Evolutionary conservation across 371 early-diverging fungal genomes (phyloP), one percentile per base, ranked within the genome.

Genomic region (Apophysomyces variabilis): DNA sequence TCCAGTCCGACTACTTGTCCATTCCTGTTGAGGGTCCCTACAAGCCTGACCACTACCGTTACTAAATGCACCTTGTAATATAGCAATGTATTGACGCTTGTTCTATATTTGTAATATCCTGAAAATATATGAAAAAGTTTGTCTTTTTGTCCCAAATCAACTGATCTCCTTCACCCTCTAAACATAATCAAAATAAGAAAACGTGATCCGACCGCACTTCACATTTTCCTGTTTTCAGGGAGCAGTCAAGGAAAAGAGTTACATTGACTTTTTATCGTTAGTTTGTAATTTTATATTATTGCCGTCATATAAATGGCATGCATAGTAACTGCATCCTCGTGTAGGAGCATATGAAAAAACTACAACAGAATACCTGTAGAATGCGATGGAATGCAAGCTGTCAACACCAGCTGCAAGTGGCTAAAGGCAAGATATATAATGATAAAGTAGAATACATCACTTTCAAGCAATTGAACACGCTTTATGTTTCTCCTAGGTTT

Each of bases 31-130:
- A 88, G 66, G 99, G 99, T 71, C 99, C 99, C 60, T 98, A 83
- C 93, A 98, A 98, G 89, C 87, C 95, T 77, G 94, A 93, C 61
- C 92, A 92, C 85, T 92, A 91, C 89, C 92, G 92, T 81, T 92
- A 92, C 83, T 91, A 87, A 76, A 47, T 38, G 54, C 44, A 62
- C 57, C 26, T 21, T 60, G 54, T 50, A 50, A 21, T 50, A 50
- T 50, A 50, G 54, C 54, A 21, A 9, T 41, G 13, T 41, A 41
- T 41, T 41, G 41, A 41, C 41, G 13, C 3, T 41, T 41, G 41
- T 61, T 38, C 54, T 50, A 5, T 50, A 50, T 50, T 50, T 50
- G 54, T 50, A 50, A 50, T 21, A 21, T 18, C 21, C n/a, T 50
- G 21, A 50, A n/a, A 50, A 9, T 18, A 50, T 14, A 45, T 45